Base-by-base conservation (phyloP, 768 basidiomycete genomes). In the Serendipita sp. region DNA sequence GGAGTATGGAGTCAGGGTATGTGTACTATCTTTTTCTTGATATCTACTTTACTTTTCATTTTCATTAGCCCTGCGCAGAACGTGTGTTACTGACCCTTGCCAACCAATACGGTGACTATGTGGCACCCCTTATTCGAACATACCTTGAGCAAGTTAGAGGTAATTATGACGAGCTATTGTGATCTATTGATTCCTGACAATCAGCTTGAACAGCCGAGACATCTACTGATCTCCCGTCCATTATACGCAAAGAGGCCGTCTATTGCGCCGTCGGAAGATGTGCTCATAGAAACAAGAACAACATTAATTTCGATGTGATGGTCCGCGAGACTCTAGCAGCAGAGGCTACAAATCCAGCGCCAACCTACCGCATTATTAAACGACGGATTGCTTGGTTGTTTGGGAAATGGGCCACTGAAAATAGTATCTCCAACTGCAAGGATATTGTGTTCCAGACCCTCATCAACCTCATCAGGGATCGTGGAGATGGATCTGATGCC, bases 331-430 rank as follows among this genome's bases (percentile, higher is more conserved):
- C 81, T 2, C 78, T 91, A 16, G 69, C 77, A 2, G 68, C 75
- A 0, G 89, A 93, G 74, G 83, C 81, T 10, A 79, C 76, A 63
- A 79, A 82, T 41, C 75, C 77, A 3, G 82, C 85, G 67, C 77
- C 82, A 32, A 82, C 76, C 88, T 88, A 69, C 63, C 88, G 89
- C 0, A 88, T 98, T 64, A 82, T 98, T 67, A 95, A 97, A 73
- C 83, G 92, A n/a, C 83, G 94, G 36, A 88, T 97, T 68, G 92
- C 94, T 0, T 96, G 93, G 92, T 76, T 97, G 3, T 81, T 97
- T 52, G 93, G 94, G 30, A 88, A 85, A 78, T 92, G 91, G 88
- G 23, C 16, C 36, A 35, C 28, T n/a, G 56, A 60, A 35, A 38
- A 35, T 28, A 30, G 8, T n/a, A 79, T 91, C 38, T 77, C 82